These are phyloP conservation scores for Pseudoturritis turrita DNA, from an alignment of 345 rosid species.

Conservation along the genomic window DNA sequence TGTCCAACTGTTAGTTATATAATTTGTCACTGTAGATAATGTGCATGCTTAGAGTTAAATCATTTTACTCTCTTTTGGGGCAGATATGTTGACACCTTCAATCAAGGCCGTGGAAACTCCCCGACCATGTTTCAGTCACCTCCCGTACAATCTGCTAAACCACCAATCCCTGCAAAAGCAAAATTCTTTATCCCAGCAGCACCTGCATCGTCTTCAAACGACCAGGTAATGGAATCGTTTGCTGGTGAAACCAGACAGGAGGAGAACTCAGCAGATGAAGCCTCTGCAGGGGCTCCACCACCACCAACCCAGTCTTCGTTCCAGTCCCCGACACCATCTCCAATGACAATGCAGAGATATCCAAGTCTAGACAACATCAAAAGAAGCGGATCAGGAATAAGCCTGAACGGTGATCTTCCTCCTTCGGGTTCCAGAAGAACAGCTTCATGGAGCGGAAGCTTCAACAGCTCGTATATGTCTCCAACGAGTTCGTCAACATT, in stretches of 20 bases:
- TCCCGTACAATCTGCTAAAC: conserved; percentile 57
- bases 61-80: background rate
- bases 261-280: conserved; percentile 34
- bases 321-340: conserved; percentile 37
- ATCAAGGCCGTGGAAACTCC: conserved; percentile 83
- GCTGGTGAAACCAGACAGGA: conserved; percentile 46
- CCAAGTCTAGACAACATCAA: conserved; percentile 69
- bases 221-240: conserved; percentile 43
- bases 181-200: conserved; percentile 77
- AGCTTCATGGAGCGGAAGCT: conserved; percentile 90
- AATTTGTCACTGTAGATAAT: background rate
- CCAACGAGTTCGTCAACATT: conserved; percentile 20
- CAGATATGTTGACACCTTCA: conserved; percentile 32
- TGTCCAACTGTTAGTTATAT: background rate
- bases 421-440: conserved; percentile 52
- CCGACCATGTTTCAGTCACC: conserved; percentile 64
- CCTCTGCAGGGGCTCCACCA: conserved; percentile 17
- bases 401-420: conserved; percentile 26
- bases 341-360: conserved; percentile 50
- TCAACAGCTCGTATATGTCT: conserved; percentile 37
- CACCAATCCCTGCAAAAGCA: conserved; percentile 58
- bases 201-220: conserved; percentile 40
- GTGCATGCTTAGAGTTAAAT: background rate
- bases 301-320: conserved; percentile 29
- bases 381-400: conserved; percentile 24